These are phyloP conservation scores for Fragilariopsis cylindrus DNA, from an alignment of 108 stramenopile genomes.

Conservation along the genomic window DNA sequence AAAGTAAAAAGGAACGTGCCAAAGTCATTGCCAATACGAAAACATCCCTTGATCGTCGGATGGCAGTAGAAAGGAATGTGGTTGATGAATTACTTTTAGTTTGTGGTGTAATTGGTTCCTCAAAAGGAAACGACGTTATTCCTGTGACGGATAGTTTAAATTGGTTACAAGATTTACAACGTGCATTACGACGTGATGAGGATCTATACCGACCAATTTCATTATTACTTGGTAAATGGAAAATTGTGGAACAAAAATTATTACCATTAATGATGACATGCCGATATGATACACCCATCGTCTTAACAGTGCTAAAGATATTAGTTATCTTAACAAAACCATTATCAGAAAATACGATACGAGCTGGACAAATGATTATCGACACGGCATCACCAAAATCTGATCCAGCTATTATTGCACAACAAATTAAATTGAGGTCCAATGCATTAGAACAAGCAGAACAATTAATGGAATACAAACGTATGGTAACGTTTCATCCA, in stretches of 20 bases:
- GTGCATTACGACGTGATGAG: conserved; percentile 81
- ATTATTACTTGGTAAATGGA: conserved; percentile 78
- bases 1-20: conserved; percentile 1
- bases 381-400: conserved; percentile 48
- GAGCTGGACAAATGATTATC: conserved; percentile 70
- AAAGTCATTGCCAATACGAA: background rate
- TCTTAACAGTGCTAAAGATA: conserved; percentile 85
- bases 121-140: conserved; percentile 48
- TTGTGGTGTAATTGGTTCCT: conserved; percentile 84
- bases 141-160: conserved; percentile 84
- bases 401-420: conserved; percentile 46
- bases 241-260: conserved; percentile 78
- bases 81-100: conserved; percentile 84
- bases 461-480: conserved; percentile 80
- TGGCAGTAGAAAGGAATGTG: conserved; percentile 71
- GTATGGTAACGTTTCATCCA: conserved; percentile 51
- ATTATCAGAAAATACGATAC: conserved; percentile 64
- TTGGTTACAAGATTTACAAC: conserved; percentile 89
- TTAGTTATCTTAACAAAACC: conserved; percentile 90
- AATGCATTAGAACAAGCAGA: conserved; percentile 82
- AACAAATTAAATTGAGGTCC: conserved; percentile 77
- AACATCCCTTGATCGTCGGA: conserved; percentile 32
- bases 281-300: conserved; percentile 76
- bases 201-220: conserved; percentile 80
- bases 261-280: conserved; percentile 75